phyloP scores from a whole-genome alignment of 805 yeast species.

The Candida ponderosae region DNA sequence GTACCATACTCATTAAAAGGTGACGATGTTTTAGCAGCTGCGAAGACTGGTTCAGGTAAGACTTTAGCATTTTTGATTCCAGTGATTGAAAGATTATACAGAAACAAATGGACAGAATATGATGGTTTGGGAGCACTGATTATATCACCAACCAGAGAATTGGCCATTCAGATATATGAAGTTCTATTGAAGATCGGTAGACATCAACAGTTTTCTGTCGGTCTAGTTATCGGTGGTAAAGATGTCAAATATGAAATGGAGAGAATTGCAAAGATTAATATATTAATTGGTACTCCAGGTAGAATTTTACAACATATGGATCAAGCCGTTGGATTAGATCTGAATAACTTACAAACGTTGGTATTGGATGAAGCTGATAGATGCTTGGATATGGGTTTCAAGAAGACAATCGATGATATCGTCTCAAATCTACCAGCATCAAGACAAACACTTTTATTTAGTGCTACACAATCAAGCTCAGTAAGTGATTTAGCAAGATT shows the following conservation, averaged over 20 bases:
- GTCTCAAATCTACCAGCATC: conserved; percentile 74
- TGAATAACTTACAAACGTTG: conserved; percentile 59
- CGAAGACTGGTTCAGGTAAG: conserved; percentile 96
- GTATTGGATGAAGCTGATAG: conserved; percentile 94
- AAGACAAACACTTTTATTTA: conserved; percentile 85
- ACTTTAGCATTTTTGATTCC: conserved; percentile 87
- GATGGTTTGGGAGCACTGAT: conserved; percentile 58
- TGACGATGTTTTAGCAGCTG: conserved; percentile 90
- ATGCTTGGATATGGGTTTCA: conserved; percentile 72
- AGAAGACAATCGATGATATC: conserved; percentile 59
- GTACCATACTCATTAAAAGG: conserved; percentile 74
- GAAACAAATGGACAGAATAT: conserved; percentile 30
- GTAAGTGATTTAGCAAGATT: conserved; percentile 77
- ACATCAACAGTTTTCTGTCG: conserved; percentile 51
- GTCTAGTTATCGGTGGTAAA: conserved; percentile 58
- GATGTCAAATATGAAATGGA: conserved; percentile 70
- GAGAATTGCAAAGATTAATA: conserved; percentile 59
- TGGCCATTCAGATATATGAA: conserved; percentile 63
- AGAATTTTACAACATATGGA: conserved; percentile 71
- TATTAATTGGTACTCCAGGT: conserved; percentile 91
- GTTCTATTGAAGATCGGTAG: conserved; percentile 58
- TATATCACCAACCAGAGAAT: conserved; percentile 60
- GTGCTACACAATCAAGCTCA: conserved; percentile 88
- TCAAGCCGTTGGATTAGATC: conserved; percentile 52
- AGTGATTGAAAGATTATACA: conserved; percentile 55